A percentile compares a stretch with the other conserved stretches of the same genome.
phyloP scores from a whole-genome alignment of 225 moss, liverwort and hornwort genomes.

The Neckera pumila region DNA sequence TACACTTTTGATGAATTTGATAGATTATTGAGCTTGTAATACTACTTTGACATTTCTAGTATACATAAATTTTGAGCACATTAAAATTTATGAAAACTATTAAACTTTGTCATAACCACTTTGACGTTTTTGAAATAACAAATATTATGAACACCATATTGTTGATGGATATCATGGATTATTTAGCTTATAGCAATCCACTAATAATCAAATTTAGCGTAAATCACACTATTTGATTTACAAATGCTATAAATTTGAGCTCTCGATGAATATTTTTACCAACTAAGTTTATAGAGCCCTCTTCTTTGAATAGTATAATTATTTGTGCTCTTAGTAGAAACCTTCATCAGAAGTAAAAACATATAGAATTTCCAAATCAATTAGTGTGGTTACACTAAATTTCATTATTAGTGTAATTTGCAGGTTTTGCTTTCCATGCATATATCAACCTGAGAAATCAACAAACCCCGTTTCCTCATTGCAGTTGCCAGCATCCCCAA shows the following conservation, averaged over 20 bases:
- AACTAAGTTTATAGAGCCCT: fast-evolving
- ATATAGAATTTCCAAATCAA: background rate
- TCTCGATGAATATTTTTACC: background rate
- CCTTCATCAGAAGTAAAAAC: background rate
- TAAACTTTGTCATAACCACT: background rate
- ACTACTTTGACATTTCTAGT: fast-evolving
- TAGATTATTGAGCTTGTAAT: background rate
- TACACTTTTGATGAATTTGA: background rate
- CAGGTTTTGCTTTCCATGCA: background rate
- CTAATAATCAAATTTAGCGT: background rate
- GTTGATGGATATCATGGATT: background rate
- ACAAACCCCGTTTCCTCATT: background rate
- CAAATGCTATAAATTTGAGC: background rate
- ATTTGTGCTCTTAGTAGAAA: background rate
- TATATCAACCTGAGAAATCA: background rate
- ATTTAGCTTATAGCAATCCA: background rate
- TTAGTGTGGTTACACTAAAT: too few relatives aligned
- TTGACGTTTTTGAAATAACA: fast-evolving
- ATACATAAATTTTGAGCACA: background rate
- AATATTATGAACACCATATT: background rate
- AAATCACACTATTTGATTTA: background rate
- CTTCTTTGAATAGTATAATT: background rate
- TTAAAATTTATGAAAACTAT: background rate
- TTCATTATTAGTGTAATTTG: background rate
- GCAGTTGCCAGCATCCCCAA: background rate